A percentile compares a stretch with the other conserved stretches of the same genome.
phyloP scores from a whole-genome alignment of 2,329 filamentous ascomycete genomes.

The Rhexocercosporidium sp. region DNA sequence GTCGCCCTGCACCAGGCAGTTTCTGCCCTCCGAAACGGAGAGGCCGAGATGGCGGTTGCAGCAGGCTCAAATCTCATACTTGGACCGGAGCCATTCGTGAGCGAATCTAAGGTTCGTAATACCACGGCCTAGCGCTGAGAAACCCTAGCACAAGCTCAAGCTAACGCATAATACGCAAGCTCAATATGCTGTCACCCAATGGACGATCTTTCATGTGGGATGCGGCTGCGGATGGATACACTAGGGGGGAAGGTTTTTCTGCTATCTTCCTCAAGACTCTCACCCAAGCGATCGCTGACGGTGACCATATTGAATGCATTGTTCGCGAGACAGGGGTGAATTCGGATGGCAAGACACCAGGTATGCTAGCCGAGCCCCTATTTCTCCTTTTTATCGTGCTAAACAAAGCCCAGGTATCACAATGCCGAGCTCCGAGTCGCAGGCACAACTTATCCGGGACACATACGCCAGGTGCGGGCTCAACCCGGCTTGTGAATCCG shows the following conservation, averaged over 20 bases:
- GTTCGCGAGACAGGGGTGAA: conserved; percentile 55
- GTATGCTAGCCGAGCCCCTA: conserved; percentile 44
- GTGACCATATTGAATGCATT: conserved; percentile 61
- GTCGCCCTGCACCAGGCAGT: conserved; percentile 59
- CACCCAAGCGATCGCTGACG: conserved; percentile 59
- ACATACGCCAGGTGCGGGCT: conserved; percentile 52
- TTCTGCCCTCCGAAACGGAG: conserved; percentile 52
- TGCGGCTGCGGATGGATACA: conserved; percentile 65
- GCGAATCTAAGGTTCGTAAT: too few relatives aligned
- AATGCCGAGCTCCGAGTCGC: conserved; percentile 53
- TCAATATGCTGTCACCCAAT: conserved; percentile 21
- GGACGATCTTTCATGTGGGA: conserved; percentile 54
- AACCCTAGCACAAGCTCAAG: too few relatives aligned
- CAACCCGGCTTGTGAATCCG: conserved; percentile 33
- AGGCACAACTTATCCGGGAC: conserved; percentile 50
- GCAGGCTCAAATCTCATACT: conserved; percentile 43
- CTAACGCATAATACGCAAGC: too few relatives aligned
- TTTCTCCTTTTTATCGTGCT: too few relatives aligned
- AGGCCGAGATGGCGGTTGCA: conserved; percentile 50
- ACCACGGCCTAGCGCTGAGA: too few relatives aligned
- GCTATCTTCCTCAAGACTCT: conserved; percentile 64
- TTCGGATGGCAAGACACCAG: conserved; percentile 53
- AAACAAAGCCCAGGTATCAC: conserved; percentile 52
- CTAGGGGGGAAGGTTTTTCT: conserved; percentile 62
- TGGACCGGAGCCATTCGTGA: conserved; percentile 15